Base-by-base conservation (phyloP, 1,139 yeast genomes). In the Taphrina populina region DNA sequence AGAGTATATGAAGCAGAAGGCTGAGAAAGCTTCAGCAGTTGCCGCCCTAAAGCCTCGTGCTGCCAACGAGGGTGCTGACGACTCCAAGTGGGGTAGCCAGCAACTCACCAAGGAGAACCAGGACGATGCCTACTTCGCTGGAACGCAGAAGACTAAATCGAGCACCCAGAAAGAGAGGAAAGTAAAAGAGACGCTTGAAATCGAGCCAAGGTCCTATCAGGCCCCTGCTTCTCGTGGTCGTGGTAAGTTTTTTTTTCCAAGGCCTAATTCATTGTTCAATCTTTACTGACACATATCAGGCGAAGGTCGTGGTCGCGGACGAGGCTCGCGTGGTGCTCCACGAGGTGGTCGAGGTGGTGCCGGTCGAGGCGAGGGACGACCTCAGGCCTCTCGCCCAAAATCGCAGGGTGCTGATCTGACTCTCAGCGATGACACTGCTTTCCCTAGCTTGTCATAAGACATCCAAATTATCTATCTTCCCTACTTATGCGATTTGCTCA, bases 131-230 rank as follows among this genome's bases (percentile, higher is more conserved):
- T 71, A 70, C 58, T 79, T 73, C 67, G 69, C 79, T 58, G 69
- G 73, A 58, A 69, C 73, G 65, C 77, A 81, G 78, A 79, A 79
- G 74, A 62, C 72, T 68, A 70, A 70, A 69, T 58, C 64, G 52
- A 64, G 67, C 49, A 33, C 78, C 72, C 60, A 62, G 60, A 37
- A 45, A 35, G 82, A 81, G 77, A 73, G 79, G 64, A 76, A 74
- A 72, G 84, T 84, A 79, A 83, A 82, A 81, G 76, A 75, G 66
- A 73, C 76, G 65, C 73, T 83, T 66, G 87, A 82, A 64, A 70
- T 83, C 64, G 79, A 80, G 63, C 79, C 84, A 62, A 69, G 73
- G 60, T 81, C 81, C 66, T 77, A 81, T 60, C 57, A 36, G 24
- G 46, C 60, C 2, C 53, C 62, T 20, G 27, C 45, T n/a, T 20